Conservation (phyloP, 352 stramenopile genomes). For the Pythium sp. region DNA sequence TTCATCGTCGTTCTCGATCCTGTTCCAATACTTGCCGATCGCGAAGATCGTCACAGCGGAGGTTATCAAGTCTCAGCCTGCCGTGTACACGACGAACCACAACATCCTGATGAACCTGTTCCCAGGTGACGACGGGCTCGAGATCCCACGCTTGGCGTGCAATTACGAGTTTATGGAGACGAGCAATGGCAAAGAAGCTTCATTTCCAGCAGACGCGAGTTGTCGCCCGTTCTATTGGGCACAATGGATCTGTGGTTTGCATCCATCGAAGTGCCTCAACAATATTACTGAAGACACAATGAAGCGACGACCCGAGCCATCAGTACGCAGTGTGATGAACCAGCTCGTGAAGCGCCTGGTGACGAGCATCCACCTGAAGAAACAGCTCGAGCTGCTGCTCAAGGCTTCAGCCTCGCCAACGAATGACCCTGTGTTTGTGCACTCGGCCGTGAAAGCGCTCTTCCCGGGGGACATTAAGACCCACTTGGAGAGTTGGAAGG, state of each 20-base stretch:
- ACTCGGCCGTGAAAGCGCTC: conserved; percentile 33
- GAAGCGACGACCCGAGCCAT: conserved; percentile 50
- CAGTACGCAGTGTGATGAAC: conserved; percentile 59
- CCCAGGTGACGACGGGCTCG: conserved; percentile 50
- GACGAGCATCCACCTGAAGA: conserved; percentile 37
- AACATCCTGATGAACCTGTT: conserved; percentile 61
- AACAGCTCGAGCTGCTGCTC: conserved; percentile 39
- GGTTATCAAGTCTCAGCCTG: conserved; percentile 25
- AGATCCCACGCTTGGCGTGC: conserved; percentile 34
- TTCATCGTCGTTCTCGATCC: conserved; percentile 38
- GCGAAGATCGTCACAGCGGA: conserved; percentile 58
- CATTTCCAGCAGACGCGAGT: conserved; percentile 36
- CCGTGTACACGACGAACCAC: conserved; percentile 8
- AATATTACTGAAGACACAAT: background rate
- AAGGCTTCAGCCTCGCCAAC: conserved; percentile 20
- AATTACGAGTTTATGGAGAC: conserved; percentile 49
- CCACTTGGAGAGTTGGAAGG: conserved; percentile 50
- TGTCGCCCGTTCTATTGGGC: conserved; percentile 69
- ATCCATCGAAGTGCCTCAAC: conserved; percentile 41
- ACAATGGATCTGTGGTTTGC: conserved; percentile 72
- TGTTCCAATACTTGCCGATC: conserved; percentile 64
- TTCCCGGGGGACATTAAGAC: conserved; percentile 50
- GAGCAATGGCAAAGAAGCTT: conserved; percentile 29
- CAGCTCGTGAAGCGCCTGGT: conserved; percentile 60
- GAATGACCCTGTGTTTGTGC: conserved; percentile 26